Conservation (phyloP, 2,329 filamentous ascomycete species). For the Neonectria ditissima region DNA sequence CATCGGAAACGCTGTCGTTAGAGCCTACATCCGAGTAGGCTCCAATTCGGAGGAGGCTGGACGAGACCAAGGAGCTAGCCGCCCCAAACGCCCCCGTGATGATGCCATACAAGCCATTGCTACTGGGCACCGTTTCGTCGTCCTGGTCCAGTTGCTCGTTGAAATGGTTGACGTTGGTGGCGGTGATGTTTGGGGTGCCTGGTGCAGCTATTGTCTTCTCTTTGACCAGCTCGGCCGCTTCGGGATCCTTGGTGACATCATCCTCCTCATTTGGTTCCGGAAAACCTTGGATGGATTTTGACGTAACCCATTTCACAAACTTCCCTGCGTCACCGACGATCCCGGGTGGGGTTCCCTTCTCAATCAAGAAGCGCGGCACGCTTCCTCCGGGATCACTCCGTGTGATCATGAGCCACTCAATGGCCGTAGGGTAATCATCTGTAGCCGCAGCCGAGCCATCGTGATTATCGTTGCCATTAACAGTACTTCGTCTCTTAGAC, state of each 20-base stretch:
- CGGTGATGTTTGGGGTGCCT: slow-evolving; percentile 45
- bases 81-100: slow-evolving; percentile 64
- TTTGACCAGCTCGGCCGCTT: slow-evolving; percentile 11
- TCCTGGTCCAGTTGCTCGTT: slow-evolving; percentile 33
- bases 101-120: slow-evolving; percentile 66
- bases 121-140: slow-evolving; percentile 52
- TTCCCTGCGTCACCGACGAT: slow-evolving; percentile 84
- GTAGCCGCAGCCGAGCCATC: slow-evolving; percentile 17
- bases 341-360: slow-evolving; percentile 84
- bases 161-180: slow-evolving; percentile 43
- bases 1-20: slow-evolving; percentile 44
- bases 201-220: slow-evolving; percentile 20
- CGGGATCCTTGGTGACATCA: slow-evolving; percentile 19
- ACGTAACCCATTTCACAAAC: slow-evolving; percentile 79
- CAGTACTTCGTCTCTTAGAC: slow-evolving; percentile 31
- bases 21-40: slow-evolving; percentile 42
- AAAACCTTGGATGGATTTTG: slow-evolving; percentile 54
- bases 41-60: slow-evolving; percentile 48
- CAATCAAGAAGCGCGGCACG: slow-evolving; percentile 91
- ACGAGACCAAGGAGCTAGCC: slow-evolving; percentile 61
- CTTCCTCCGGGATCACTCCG: slow-evolving; percentile 89
- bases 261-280: slow-evolving; percentile 37
- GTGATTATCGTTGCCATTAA: slow-evolving; percentile 30
- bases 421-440: slow-evolving; percentile 54
- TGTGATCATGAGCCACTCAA: slow-evolving; percentile 96